Percentiles rank a stretch among this genome's conserved stretches.
Conservation (phyloP, 2,329 filamentous ascomycete genomes). For the Arachnomyces sp. region DNA sequence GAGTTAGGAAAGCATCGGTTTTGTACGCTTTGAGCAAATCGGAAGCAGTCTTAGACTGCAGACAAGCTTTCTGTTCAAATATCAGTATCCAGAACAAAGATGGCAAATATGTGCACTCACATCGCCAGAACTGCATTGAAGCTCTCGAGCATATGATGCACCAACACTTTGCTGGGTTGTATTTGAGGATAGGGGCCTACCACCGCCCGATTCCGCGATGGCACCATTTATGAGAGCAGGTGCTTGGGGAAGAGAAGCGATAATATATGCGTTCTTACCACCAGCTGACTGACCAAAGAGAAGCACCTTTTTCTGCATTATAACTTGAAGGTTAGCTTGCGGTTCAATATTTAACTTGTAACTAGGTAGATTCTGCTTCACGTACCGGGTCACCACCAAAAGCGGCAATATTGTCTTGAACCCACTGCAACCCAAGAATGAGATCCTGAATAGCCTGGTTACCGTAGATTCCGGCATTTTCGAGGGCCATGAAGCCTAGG, state of each 20-base stretch:
- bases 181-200: no score
- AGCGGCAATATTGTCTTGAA: constrained; percentile 21
- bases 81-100: constrained; percentile 4
- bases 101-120: no score
- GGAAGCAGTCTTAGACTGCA: constrained; percentile 10
- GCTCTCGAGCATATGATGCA: no score
- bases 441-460: constrained; percentile 33
- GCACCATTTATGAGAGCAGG: no score
- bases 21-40: constrained; percentile 11
- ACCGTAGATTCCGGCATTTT: constrained; percentile 24
- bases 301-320: constrained; percentile 8
- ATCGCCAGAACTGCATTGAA: no score
- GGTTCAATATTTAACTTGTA: neutral
- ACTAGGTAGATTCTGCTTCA: neutral
- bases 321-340: neutral
- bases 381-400: constrained; percentile 21
- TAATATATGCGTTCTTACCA: constrained; percentile 6
- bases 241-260: constrained; percentile 10
- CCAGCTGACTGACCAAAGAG: constrained; percentile 13
- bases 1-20: constrained; percentile 2
- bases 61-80: constrained; percentile 13
- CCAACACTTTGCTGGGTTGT: no score
- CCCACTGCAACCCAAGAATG: constrained; percentile 26
- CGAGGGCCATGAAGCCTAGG: constrained; percentile 33
- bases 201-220: no score